phyloP scores from a whole-genome alignment of 2,329 filamentous ascomycete species.

The Sarocladium brachiariae region DNA sequence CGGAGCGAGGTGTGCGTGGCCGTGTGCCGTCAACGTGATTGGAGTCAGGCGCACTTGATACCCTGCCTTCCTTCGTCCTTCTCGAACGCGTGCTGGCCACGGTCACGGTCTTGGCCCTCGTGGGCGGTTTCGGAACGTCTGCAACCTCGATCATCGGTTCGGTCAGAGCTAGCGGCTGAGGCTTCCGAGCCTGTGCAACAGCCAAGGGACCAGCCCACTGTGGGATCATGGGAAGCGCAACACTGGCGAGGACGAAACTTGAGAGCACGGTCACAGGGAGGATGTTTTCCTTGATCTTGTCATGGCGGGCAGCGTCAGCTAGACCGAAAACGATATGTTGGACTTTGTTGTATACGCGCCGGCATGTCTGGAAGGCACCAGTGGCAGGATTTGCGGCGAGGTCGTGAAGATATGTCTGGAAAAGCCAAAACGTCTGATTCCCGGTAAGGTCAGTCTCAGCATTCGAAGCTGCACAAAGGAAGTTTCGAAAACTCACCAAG shows the following conservation, averaged over 20 bases:
- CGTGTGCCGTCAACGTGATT: constrained; percentile 20
- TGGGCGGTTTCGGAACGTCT: constrained; percentile 42
- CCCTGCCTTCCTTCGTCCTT: constrained; percentile 39
- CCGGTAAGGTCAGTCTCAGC: not conserved
- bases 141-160: constrained; percentile 32
- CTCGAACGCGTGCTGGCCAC: constrained; percentile 42
- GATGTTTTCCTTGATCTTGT: constrained; percentile 76
- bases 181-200: constrained; percentile 73
- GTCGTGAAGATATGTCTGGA: constrained; percentile 82
- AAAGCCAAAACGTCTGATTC: constrained; percentile 76
- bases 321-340: constrained; percentile 82
- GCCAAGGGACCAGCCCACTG: constrained; percentile 73
- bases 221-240: constrained; percentile 69
- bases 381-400: constrained; percentile 68
- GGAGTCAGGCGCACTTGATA: constrained; percentile 36
- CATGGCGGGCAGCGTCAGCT: constrained; percentile 58
- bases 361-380: constrained; percentile 73
- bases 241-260: constrained; percentile 70
- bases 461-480: too few species aligned
- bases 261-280: constrained; percentile 74
- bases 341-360: constrained; percentile 80
- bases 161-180: constrained; percentile 36
- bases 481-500: constrained; percentile 51
- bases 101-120: constrained; percentile 62
- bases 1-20: constrained; percentile 18